Conservation (phyloP, 768 basidiomycete genomes). For the Lentinula boryana region DNA sequence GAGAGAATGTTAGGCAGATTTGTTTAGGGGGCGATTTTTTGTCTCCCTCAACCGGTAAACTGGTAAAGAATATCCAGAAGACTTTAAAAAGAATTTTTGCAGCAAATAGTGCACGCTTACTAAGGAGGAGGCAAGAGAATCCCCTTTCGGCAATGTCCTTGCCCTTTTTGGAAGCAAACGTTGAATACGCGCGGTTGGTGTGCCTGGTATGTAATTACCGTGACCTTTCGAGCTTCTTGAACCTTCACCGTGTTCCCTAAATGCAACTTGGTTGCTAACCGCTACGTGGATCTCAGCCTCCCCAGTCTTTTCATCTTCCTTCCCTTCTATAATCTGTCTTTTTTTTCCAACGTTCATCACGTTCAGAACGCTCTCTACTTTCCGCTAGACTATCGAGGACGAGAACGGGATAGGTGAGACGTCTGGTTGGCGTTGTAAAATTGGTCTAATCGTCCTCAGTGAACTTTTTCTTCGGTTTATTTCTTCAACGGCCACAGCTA, state of each 20-base stretch:
- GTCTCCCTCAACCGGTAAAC: too few species aligned
- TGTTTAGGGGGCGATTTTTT: too few species aligned
- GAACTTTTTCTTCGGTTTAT: neutral
- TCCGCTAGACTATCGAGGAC: neutral
- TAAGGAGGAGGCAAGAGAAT: neutral
- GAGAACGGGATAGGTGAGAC: neutral
- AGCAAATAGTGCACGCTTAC: neutral
- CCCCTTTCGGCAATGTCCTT: neutral
- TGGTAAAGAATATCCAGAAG: too few species aligned
- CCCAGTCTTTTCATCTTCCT: neutral
- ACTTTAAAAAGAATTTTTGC: too few species aligned
- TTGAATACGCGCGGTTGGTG: neutral
- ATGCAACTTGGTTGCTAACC: conserved; percentile 1
- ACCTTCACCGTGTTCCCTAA: neutral
- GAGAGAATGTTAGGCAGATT: too few species aligned
- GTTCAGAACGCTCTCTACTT: neutral
- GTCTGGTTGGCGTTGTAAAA: neutral
- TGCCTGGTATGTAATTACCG: conserved; percentile 2
- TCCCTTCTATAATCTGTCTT: neutral
- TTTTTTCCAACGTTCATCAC: neutral
- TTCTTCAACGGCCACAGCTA: neutral
- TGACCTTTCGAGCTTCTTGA: neutral
- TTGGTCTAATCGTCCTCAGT: neutral
- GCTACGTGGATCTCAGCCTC: neutral
- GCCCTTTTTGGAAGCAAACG: neutral